Conservation (phyloP, 1,284 basidiomycete genomes). For the Flammula alnicola region DNA sequence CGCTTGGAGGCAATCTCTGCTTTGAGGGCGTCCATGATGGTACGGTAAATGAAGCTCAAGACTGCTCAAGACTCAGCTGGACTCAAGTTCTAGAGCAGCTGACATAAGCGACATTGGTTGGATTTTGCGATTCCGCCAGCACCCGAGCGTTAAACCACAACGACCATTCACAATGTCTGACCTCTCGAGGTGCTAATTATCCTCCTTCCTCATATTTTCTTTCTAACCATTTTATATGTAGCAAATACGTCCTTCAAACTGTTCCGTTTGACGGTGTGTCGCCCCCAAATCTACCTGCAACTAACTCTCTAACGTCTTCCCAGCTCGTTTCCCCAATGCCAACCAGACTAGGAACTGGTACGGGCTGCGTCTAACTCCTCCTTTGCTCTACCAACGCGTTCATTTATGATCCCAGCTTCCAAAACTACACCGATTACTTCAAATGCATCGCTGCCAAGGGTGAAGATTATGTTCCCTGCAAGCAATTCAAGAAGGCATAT, state of each 20-base stretch:
- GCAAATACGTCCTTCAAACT: constrained; percentile 86
- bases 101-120: constrained; percentile 36
- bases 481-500: constrained; percentile 98
- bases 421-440: constrained; percentile 98
- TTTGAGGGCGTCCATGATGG: constrained; percentile 81
- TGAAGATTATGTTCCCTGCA: constrained; percentile 97
- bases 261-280: constrained; percentile 83
- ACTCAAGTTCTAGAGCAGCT: constrained; percentile 25
- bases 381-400: not conserved
- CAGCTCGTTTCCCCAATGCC: constrained; percentile 93
- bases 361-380: constrained; percentile 24
- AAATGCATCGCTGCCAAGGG: constrained; percentile 98
- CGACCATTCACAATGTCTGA: constrained; percentile 62
- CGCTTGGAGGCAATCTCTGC: constrained; percentile 90
- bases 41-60: constrained; percentile 1
- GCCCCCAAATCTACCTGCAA: not conserved
- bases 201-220: constrained; percentile 1
- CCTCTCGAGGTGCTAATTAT: constrained; percentile 54
- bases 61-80: constrained; percentile 14
- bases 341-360: constrained; percentile 97
- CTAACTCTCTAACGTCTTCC: not conserved
- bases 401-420: constrained; percentile 61
- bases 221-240: constrained; percentile 34
- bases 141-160: constrained; percentile 38
- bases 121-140: constrained; percentile 39